phyloP scores from a whole-genome alignment of 2,329 filamentous ascomycete genomes.

The Achaetomium macrosporum region DNA sequence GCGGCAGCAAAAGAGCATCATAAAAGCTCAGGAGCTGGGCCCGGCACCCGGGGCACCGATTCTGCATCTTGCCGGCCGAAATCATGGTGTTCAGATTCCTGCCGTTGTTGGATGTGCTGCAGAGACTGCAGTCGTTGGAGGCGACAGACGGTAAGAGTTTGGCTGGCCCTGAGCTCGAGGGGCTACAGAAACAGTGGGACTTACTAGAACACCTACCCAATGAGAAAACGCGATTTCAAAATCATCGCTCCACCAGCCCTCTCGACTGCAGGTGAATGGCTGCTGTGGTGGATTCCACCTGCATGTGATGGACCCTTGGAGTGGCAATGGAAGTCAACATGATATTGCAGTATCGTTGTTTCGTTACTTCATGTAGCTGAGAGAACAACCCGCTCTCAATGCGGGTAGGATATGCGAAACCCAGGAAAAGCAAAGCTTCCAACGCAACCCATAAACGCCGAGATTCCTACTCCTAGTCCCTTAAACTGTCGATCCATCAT shows the following conservation, averaged over 20 bases:
- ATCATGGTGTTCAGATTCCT: constrained; percentile 29
- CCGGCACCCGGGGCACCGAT: constrained; percentile 35
- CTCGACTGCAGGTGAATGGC: too few species aligned
- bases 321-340: not conserved
- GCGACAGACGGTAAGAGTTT: not conserved
- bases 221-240: too few species aligned
- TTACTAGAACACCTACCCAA: too few species aligned
- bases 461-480: constrained; percentile 1
- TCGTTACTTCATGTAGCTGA: too few species aligned
- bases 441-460: not conserved
- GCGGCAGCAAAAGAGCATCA: constrained; percentile 31
- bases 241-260: too few species aligned
- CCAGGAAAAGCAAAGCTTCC: not conserved
- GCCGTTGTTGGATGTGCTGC: constrained; percentile 6
- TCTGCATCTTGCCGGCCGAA: constrained; percentile 33
- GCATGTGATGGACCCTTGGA: constrained; percentile 10
- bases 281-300: not conserved
- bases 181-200: too few species aligned
- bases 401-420: not conserved
- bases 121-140: constrained; percentile 1
- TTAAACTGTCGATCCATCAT: constrained; percentile 2
- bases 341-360: too few species aligned
- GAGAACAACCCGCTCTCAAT: too few species aligned
- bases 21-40: constrained; percentile 33
- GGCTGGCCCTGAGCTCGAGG: too few species aligned